Percentiles rank a stretch among this genome's conserved stretches.
Evolutionary conservation across 2,329 filamentous ascomycete species (phyloP).

Genomic region (Dothiorella sarmentorum): DNA sequence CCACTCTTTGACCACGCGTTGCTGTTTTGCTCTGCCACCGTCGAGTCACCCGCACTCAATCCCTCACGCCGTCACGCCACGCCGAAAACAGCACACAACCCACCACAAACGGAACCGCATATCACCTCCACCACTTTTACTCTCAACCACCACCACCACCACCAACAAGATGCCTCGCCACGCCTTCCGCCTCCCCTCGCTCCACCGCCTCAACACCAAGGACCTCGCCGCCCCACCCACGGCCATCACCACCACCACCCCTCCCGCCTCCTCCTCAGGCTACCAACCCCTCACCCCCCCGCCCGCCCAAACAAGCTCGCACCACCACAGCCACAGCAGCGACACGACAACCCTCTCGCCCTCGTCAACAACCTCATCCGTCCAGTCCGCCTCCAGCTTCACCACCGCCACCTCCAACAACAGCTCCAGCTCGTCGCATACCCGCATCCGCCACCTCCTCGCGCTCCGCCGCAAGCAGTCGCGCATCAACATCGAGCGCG

Average conservation of each 20-base stretch:
- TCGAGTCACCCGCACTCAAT: not conserved
- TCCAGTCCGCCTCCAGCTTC: not conserved
- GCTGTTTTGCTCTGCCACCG: not conserved
- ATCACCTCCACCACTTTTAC: not conserved
- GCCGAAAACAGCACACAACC: not conserved
- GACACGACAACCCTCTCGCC: not conserved
- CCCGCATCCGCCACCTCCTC: constrained; percentile 31
- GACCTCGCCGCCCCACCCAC: constrained; percentile 2
- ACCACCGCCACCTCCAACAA: constrained; percentile 21
- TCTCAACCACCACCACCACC: not conserved
- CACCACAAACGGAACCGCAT: not conserved
- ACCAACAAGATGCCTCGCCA: not conserved
- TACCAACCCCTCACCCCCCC: constrained; percentile 12
- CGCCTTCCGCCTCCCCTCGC: constrained; percentile 16
- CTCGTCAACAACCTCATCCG: not conserved
- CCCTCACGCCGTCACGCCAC: constrained; percentile 11
- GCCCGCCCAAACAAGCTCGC: constrained; percentile 22
- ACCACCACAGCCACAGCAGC: constrained; percentile 22
- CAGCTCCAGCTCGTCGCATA: constrained; percentile 23
- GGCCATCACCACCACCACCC: not conserved
- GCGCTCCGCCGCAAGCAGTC: constrained; percentile 31
- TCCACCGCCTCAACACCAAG: constrained; percentile 18
- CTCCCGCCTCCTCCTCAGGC: not conserved
- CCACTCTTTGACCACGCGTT: not conserved
- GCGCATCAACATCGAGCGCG: constrained; percentile 31